Percentiles rank a stretch among this genome's conserved stretches.
Conservation (phyloP, 2,329 filamentous ascomycete genomes). For the Aspergillus ochraceus region DNA sequence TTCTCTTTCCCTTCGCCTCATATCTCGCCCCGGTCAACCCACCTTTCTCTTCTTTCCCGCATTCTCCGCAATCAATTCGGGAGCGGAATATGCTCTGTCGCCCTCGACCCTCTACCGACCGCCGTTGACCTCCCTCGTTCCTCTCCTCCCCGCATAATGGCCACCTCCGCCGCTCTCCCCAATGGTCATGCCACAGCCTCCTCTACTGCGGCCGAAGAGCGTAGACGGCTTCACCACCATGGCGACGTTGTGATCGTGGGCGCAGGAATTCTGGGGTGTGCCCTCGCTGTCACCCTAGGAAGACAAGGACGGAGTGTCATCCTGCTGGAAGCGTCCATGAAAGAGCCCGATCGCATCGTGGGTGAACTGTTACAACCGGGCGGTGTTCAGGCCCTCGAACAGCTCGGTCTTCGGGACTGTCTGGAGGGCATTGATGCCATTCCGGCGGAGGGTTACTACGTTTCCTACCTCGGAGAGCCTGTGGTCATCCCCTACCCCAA, state of each 20-base stretch:
- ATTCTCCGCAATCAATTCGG: not conserved
- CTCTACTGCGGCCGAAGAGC: slow-evolving; percentile 39
- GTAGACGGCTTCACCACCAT: slow-evolving; percentile 58
- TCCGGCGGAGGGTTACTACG: slow-evolving; percentile 79
- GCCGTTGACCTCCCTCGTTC: slow-evolving; percentile 11
- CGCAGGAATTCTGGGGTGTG: slow-evolving; percentile 86
- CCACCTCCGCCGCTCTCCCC: slow-evolving; percentile 21
- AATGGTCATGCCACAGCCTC: slow-evolving; percentile 27
- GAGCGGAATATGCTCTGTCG: slow-evolving; percentile 24
- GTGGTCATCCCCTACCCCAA: slow-evolving; percentile 78
- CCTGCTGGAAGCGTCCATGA: slow-evolving; percentile 82
- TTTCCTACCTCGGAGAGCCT: slow-evolving; percentile 74
- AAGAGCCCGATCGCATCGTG: slow-evolving; percentile 92
- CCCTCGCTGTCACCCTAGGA: slow-evolving; percentile 78
- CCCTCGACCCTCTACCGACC: slow-evolving; percentile 12
- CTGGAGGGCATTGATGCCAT: slow-evolving; percentile 87
- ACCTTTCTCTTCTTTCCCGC: slow-evolving; percentile 1
- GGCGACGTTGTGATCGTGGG: slow-evolving; percentile 89
- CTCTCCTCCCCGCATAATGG: slow-evolving; percentile 24
- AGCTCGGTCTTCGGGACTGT: slow-evolving; percentile 77
- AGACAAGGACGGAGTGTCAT: slow-evolving; percentile 89
- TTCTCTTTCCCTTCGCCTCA: slow-evolving; percentile 1
- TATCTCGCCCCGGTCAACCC: slow-evolving; percentile 1
- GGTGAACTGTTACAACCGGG: slow-evolving; percentile 94
- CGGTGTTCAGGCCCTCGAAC: slow-evolving; percentile 75